Conservation (phyloP, 2,329 filamentous ascomycete species). For the Aspergillus ochraceus region DNA sequence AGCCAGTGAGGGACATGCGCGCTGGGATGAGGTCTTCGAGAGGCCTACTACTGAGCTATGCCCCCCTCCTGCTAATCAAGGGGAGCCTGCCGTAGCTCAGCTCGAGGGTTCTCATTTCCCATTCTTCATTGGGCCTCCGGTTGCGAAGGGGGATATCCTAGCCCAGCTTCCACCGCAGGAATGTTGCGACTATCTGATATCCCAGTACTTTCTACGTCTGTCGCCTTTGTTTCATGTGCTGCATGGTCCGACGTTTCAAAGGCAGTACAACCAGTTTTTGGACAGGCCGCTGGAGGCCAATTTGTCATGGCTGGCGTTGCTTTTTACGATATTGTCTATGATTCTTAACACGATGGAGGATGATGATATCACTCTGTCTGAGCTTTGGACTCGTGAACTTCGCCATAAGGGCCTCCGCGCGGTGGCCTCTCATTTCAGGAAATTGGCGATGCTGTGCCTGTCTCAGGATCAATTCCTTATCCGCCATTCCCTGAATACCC, state of each 20-base stretch:
- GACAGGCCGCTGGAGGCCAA: conserved; percentile 18
- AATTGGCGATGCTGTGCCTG: conserved; percentile 27
- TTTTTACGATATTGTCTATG: conserved; percentile 27
- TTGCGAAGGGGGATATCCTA: conserved; percentile 12
- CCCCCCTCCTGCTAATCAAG: not conserved
- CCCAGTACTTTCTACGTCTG: conserved; percentile 15
- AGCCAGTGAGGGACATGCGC: not conserved
- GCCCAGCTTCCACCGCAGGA: conserved; percentile 9
- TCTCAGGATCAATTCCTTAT: conserved; percentile 30
- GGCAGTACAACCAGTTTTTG: conserved; percentile 24
- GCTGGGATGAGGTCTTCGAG: not conserved
- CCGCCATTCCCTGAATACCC: conserved; percentile 28
- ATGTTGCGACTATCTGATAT: conserved; percentile 19
- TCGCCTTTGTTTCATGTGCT: conserved; percentile 28
- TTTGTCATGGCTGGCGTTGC: conserved; percentile 29
- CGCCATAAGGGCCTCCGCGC: not conserved
- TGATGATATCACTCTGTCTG: conserved; percentile 18
- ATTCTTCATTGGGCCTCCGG: conserved; percentile 11
- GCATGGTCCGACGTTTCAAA: conserved; percentile 30
- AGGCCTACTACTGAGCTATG: not conserved
- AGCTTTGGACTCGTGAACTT: conserved; percentile 13
- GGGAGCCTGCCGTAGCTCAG: not conserved
- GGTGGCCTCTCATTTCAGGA: conserved; percentile 9
- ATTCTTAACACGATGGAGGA: conserved; percentile 24
- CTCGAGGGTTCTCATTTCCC: conserved; percentile 6